These are phyloP conservation scores for Colletotrichum graminicola DNA, from an alignment of 2,329 filamentous ascomycete genomes.

Conservation along the genomic window DNA sequence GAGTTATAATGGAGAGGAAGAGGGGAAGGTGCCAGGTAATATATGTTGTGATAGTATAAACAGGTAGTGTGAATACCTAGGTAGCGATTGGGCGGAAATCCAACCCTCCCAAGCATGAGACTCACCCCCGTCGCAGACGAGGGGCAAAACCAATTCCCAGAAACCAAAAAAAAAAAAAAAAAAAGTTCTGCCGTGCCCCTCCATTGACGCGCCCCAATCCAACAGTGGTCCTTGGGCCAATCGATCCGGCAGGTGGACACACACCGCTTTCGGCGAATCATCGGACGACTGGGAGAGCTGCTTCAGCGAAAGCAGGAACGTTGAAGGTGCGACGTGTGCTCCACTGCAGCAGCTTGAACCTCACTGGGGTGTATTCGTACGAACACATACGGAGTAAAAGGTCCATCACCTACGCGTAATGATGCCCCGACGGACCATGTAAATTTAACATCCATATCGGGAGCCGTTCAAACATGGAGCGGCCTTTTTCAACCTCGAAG, in stretches of 20 bases:
- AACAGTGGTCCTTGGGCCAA: conserved; percentile 26
- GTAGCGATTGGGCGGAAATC: conserved; percentile 13
- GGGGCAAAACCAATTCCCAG: conserved; percentile 32
- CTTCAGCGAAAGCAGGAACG: background rate
- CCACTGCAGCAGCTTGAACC: conserved; percentile 33
- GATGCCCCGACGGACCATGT: conserved; percentile 29
- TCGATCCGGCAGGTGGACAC: background rate
- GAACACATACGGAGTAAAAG: too few relatives aligned
- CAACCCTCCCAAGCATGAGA: background rate
- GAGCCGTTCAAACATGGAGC: conserved; percentile 67
- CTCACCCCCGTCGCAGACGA: background rate
- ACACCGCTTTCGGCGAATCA: conserved; percentile 33
- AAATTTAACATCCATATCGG: conserved; percentile 29
- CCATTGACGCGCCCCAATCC: conserved; percentile 22
- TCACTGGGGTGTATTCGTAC: conserved; percentile 9
- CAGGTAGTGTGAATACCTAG: too few relatives aligned
- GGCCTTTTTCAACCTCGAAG: conserved; percentile 79
- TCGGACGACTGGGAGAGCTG: conserved; percentile 18
- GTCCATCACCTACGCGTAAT: background rate
- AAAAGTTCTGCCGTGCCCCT: conserved; percentile 46
- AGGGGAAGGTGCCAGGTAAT: conserved; percentile 9
- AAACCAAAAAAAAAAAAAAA: conserved; percentile 40
- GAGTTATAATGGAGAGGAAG: background rate
- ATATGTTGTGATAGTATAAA: conserved; percentile 32
- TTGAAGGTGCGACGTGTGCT: background rate